Base-by-base conservation (phyloP, 2,329 filamentous ascomycete genomes). In the Neonectria neomacrospora region DNA sequence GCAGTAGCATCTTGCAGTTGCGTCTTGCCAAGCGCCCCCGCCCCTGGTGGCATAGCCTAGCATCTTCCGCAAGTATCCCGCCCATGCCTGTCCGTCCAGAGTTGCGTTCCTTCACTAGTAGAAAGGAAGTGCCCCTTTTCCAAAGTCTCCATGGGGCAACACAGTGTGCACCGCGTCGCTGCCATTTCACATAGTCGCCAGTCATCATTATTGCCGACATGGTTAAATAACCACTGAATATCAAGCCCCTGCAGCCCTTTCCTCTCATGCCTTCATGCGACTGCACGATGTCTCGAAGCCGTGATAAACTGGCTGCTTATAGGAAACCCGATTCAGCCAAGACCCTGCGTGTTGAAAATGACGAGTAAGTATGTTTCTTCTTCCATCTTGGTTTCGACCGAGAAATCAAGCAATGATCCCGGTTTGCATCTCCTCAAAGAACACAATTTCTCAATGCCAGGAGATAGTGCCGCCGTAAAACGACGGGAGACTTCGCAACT, bases 301-400 rank as follows among this genome's bases (percentile, higher is more conserved):
- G 48, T 53, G 47, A 54, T 55, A 67, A 54, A 51, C 45, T 56
- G 60, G 37, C 26, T 58, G 63, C 56, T 83, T 80, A 88, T 66
- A 88, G 82, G 77, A 88, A 88, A 70, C 86, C 86, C 66, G 86
- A 88, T 76, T 88, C 86, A 71, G 86, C 86, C 71, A 88, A 77
- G 62, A 88, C 86, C 79, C 86, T 88, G 75, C 71, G 71, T 67
- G 55, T 67, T 64, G 68, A 65, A 58, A 45, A 50, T 56, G 41
- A 67, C 57, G 65, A 66, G 71, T 67, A 61, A 71, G 66, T 63
- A 69, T 64, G 39, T 62, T 61, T 67, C 54, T 63, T 58, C 56
- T 22, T 67, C 60, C 55, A 51, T 50, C 41, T 64, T 62, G 61
- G 12, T n/a, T 45, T 32, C 7, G 45, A 45, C 5, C 32, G 9